These are phyloP conservation scores for Talaromyces sp. DNA, from an alignment of 2,329 filamentous ascomycete genomes.

Conservation along the genomic window DNA sequence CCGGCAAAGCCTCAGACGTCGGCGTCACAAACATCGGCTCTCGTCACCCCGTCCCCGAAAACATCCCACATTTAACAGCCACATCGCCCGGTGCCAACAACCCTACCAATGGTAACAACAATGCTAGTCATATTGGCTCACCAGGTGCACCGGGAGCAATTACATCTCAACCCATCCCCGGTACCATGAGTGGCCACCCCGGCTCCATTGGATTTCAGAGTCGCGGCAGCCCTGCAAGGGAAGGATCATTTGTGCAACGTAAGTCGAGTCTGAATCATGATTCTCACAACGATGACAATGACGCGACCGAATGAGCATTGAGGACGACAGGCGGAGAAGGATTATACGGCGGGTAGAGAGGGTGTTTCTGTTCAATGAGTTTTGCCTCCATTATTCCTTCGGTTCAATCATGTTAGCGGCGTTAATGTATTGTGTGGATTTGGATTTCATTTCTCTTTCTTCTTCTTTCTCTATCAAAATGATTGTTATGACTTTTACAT, in stretches of 20 bases:
- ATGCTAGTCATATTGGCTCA: background rate
- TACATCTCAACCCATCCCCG: slow-evolving; percentile 34
- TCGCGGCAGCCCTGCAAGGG: slow-evolving; percentile 81
- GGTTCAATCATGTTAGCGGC: slow-evolving; percentile 5
- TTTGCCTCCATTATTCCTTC: background rate
- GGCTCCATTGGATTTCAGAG: slow-evolving; percentile 47
- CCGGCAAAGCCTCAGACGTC: slow-evolving; percentile 89
- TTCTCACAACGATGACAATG: background rate
- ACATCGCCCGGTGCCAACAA: slow-evolving; percentile 46
- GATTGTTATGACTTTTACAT: background rate
- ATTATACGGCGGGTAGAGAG: background rate
- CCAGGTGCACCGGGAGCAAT: background rate
- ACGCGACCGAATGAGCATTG: background rate
- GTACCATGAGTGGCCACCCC: slow-evolving; percentile 40
- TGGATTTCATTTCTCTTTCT: background rate
- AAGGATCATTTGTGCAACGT: slow-evolving; percentile 71
- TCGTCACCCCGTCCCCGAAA: slow-evolving; percentile 90
- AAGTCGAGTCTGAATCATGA: slow-evolving; percentile 59
- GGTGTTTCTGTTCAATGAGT: background rate
- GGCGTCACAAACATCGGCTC: slow-evolving; percentile 91
- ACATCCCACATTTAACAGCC: slow-evolving; percentile 82
- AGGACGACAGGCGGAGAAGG: background rate
- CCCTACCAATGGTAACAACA: slow-evolving; percentile 21
- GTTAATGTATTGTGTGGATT: slow-evolving; percentile 10
- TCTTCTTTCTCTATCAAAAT: background rate